Conservation (phyloP, 2,329 filamentous ascomycete species). For the Stagonosporopsis cucurbitacearum region DNA sequence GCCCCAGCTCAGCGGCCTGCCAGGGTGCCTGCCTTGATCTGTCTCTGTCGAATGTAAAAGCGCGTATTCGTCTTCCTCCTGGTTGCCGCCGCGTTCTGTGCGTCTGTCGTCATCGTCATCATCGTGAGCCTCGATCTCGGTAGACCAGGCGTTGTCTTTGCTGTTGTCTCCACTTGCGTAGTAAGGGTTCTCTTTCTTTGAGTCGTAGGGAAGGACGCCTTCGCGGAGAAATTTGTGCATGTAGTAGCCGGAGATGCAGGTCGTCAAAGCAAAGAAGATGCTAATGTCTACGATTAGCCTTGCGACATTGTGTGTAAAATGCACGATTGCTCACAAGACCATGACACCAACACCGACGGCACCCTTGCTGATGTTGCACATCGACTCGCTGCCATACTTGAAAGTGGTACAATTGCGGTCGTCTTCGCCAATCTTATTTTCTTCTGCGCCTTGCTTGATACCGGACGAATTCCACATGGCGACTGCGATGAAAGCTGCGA, state of each 20-base stretch:
- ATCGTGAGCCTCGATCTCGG: slow-evolving; percentile 50
- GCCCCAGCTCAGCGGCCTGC: slow-evolving; percentile 49
- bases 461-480: slow-evolving; percentile 64
- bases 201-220: slow-evolving; percentile 59
- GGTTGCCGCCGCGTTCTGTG: slow-evolving; percentile 50
- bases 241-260: slow-evolving; percentile 61
- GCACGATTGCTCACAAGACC: slow-evolving; percentile 57
- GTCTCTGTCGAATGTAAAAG: slow-evolving; percentile 54
- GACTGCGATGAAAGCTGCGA: slow-evolving; percentile 63
- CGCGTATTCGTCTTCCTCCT: slow-evolving; percentile 60
- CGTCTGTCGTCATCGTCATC: slow-evolving; percentile 50
- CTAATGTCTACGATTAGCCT: slow-evolving; percentile 40
- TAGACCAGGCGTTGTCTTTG: slow-evolving; percentile 54
- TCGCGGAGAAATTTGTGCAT: slow-evolving; percentile 64
- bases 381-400: slow-evolving; percentile 60
- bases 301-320: background rate
- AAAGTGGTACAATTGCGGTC: slow-evolving; percentile 61
- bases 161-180: slow-evolving; percentile 44
- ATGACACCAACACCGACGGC: slow-evolving; percentile 63
- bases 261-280: slow-evolving; percentile 61
- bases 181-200: slow-evolving; percentile 53
- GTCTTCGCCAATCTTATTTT: slow-evolving; percentile 48
- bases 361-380: slow-evolving; percentile 64
- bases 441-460: slow-evolving; percentile 57
- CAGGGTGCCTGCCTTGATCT: slow-evolving; percentile 50